Evolutionary conservation across 352 stramenopile genomes (phyloP), one percentile per base, ranked within the genome.

Genomic region (Globisporangium orthogonon): DNA sequence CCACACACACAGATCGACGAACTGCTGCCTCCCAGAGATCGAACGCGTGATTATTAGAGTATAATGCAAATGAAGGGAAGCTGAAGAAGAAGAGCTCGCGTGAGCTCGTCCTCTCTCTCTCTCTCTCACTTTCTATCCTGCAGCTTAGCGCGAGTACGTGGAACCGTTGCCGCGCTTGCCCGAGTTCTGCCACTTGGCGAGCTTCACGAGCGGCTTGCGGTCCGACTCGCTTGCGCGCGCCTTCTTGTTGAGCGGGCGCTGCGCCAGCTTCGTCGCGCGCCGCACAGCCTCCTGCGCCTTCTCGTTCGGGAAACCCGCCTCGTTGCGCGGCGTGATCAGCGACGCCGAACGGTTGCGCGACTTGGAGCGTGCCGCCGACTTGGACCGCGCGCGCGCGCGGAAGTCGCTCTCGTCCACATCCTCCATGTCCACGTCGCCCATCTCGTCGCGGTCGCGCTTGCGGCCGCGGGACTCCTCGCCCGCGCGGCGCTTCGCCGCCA

Each of bases 361-460:
- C 67, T 91, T 92, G 52, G 81, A 88, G 33, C 79, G 77, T 54
- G 75, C 28, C n/a, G 57, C 63, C 18, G 78, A 88, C 61, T 89
- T 91, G 56, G 83, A 89, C 56, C 80, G 82, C 51, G 72, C 71
- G 49, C 88, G 88, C 29, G 75, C 69, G 59, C 87, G 70, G 23
- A 84, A 61, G 49, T 88, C 76, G 29, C 80, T 85, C 51, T 83
- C 89, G 54, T 90, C 94, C 39, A 73, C 73, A 30, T 84, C 77
- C 45, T 97, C 86, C 73, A 96, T 95, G 46, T 96, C 89, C n/a
- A 87, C 83, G 66, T 96, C 87, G 43, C 74, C 79, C 74, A 79
- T 79, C 50, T 92, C 86, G 52, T 91, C 74, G 59, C 88, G 75
- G 63, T 81, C 69, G 70, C 90, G 77, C 78, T 89, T 98, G 70